phyloP scores from a whole-genome alignment of 1,284 basidiomycete species.

The Apiotrichum laibachii region DNA sequence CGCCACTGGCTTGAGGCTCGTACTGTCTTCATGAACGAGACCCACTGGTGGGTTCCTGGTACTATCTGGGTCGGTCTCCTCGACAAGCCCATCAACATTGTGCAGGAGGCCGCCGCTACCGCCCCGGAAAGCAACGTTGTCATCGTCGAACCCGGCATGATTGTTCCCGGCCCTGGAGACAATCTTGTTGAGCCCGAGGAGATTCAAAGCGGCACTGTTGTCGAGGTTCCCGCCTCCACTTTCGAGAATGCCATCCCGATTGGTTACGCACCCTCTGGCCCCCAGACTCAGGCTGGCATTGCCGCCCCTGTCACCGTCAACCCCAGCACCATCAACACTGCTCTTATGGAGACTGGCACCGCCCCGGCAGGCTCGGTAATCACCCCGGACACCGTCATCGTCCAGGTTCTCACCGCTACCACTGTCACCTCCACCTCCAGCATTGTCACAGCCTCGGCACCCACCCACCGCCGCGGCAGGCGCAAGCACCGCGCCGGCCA shows the following conservation, averaged over 20 bases:
- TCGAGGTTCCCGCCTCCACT: background rate
- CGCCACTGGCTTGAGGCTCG: background rate
- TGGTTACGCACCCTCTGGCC: background rate
- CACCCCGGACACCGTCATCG: no score
- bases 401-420: no score
- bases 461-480: no score
- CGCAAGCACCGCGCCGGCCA: no score
- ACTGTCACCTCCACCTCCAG: no score
- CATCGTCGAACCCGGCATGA: background rate
- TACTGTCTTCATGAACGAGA: slow-evolving; percentile 8
- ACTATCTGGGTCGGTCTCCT: slow-evolving; percentile 6
- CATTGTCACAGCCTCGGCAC: no score
- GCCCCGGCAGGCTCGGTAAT: no score
- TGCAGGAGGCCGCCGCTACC: no score
- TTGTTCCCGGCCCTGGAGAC: background rate
- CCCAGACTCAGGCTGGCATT: no score
- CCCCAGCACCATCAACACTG: no score
- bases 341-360: no score
- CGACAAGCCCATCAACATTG: background rate
- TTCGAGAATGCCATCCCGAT: background rate
- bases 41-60: slow-evolving; percentile 13
- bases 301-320: background rate
- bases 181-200: slow-evolving; percentile 1
- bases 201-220: background rate
- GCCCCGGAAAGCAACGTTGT: background rate